phyloP scores from a whole-genome alignment of 495 filamentous ascomycete genomes.

The Talaromyces stipitatus region DNA sequence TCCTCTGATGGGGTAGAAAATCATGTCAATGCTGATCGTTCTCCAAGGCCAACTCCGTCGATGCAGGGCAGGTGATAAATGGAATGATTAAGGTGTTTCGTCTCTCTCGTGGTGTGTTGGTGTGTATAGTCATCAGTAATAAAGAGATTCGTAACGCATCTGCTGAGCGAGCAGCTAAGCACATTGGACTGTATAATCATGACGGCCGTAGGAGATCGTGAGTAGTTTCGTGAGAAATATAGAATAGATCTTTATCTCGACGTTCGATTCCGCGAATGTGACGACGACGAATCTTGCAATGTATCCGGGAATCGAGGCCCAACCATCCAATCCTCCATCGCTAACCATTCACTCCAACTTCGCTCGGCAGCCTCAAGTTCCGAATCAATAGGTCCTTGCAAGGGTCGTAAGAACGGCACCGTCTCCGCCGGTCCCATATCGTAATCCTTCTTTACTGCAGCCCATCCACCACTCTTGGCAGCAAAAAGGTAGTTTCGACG shows the following conservation, averaged over 20 bases:
- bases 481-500: conserved; percentile 92
- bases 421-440: conserved; percentile 75
- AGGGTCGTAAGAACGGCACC: conserved; percentile 76
- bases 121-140: not conserved
- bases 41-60: not conserved
- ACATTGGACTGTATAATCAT: too few species aligned
- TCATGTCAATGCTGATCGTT: not conserved
- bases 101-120: not conserved
- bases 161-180: not conserved
- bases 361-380: conserved; percentile 82
- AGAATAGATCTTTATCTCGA: not conserved
- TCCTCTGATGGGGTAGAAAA: not conserved
- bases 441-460: conserved; percentile 79
- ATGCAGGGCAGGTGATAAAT: not conserved
- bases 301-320: conserved; percentile 50
- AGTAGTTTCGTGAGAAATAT: not conserved
- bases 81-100: not conserved
- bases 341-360: conserved; percentile 78
- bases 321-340: conserved; percentile 96
- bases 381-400: conserved; percentile 62
- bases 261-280: conserved; percentile 25
- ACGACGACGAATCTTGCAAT: conserved; percentile 38
- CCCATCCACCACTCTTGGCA: conserved; percentile 85
- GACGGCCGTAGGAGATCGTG: not conserved
- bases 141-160: not conserved